Evolutionary conservation across 1,284 basidiomycete species (phyloP).

Genomic region (Cutaneotrichosporon cavernicola): DNA sequence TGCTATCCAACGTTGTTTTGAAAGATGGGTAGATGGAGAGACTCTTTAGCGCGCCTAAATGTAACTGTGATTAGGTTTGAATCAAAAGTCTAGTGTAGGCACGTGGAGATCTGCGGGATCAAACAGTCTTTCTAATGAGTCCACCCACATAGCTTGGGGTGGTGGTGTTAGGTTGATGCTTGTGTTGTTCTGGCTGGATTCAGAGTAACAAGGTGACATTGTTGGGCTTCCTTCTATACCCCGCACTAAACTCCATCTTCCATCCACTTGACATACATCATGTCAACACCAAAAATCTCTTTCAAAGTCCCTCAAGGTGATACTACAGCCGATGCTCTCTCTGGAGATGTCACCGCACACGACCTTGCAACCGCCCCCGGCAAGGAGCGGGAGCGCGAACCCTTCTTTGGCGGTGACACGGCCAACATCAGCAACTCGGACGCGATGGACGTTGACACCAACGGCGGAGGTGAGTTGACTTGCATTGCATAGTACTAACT

Average conservation of each 20-base stretch:
- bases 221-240: neutral
- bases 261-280: slow-evolving; percentile 22
- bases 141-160: neutral
- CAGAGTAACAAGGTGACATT: neutral
- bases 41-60: neutral
- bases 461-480: slow-evolving; percentile 32
- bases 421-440: slow-evolving; percentile 47
- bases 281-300: slow-evolving; percentile 51
- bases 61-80: neutral
- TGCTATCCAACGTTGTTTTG: neutral
- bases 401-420: slow-evolving; percentile 50
- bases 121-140: neutral
- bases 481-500: slow-evolving; percentile 6
- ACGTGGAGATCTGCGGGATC: neutral
- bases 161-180: neutral
- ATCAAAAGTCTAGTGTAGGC: neutral
- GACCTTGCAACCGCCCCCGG: slow-evolving; percentile 50
- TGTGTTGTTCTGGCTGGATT: neutral
- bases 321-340: slow-evolving; percentile 26
- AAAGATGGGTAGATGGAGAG: too few relatives aligned
- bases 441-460: slow-evolving; percentile 35
- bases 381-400: slow-evolving; percentile 53
- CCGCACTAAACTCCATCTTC: slow-evolving; percentile 1
- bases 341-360: slow-evolving; percentile 46
- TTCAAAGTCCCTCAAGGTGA: slow-evolving; percentile 37